These are phyloP conservation scores for Benincasa hispida DNA, from an alignment of 306 rosid species.

Conservation along the genomic window DNA sequence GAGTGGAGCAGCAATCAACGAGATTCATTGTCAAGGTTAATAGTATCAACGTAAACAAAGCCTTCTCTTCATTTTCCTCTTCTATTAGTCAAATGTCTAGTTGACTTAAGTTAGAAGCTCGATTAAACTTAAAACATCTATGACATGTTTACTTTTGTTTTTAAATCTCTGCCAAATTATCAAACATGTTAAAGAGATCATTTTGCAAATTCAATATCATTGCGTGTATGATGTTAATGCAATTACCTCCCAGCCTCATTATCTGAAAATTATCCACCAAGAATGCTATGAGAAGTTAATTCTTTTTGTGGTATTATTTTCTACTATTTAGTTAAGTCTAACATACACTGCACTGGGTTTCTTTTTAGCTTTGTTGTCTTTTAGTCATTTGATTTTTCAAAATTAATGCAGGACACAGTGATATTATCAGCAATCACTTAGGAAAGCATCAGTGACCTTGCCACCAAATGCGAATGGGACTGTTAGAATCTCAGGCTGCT, in stretches of 20 bases:
- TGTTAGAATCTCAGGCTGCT: neutral
- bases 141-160: neutral
- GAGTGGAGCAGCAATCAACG: conserved; percentile 52
- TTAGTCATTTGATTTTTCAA: neutral
- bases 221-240: neutral
- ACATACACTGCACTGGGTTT: neutral
- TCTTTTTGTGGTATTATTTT: neutral
- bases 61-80: neutral
- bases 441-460: neutral
- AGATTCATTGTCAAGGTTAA: conserved; percentile 68
- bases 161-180: neutral
- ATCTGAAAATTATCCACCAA: neutral
- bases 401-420: neutral
- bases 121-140: neutral
- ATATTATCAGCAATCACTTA: neutral
- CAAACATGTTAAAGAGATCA: neutral
- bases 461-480: neutral
- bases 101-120: conserved; percentile 1
- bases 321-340: neutral
- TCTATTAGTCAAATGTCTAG: neutral
- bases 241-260: neutral
- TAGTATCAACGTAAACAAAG: neutral
- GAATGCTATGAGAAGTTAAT: neutral
- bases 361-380: neutral
- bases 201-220: neutral